phyloP scores from a whole-genome alignment of 1,139 yeast genomes.

The Protomyces macrosporus region DNA sequence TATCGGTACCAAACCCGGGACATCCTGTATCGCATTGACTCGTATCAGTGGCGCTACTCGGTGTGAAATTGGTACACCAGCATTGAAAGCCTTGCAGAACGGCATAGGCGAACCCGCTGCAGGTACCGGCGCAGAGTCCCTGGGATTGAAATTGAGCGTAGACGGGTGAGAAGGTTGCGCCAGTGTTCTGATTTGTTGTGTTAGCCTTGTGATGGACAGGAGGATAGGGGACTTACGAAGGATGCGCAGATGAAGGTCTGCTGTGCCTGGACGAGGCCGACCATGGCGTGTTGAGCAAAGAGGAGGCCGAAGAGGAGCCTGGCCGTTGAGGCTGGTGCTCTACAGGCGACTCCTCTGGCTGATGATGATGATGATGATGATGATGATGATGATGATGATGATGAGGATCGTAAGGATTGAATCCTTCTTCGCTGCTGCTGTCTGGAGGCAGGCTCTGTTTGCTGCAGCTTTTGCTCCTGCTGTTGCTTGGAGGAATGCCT shows the following conservation, averaged over 20 bases:
- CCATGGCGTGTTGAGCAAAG: not conserved
- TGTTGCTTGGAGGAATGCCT: too few species aligned
- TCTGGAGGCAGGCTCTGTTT: too few species aligned
- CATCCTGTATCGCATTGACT: conserved; percentile 48
- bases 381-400: too few species aligned
- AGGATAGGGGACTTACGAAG: not conserved
- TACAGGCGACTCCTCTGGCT: too few species aligned
- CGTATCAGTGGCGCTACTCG: conserved; percentile 44
- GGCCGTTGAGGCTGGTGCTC: not conserved
- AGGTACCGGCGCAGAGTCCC: conserved; percentile 51
- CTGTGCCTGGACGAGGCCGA: conserved; percentile 1
- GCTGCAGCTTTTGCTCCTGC: too few species aligned
- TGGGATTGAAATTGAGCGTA: conserved; percentile 45
- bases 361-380: too few species aligned
- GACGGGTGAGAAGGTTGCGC: conserved; percentile 30
- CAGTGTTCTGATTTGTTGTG: not conserved
- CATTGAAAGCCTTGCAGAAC: conserved; percentile 51
- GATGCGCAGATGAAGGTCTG: conserved; percentile 5
- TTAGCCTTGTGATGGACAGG: not conserved
- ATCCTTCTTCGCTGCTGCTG: too few species aligned
- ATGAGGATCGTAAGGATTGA: too few species aligned
- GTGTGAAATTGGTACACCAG: conserved; percentile 53
- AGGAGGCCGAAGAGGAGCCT: not conserved
- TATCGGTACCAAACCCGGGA: conserved; percentile 45
- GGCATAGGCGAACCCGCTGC: conserved; percentile 54